Evolutionary conservation across 805 yeast genomes (phyloP).

Genomic region (Danielia reshetovae): DNA sequence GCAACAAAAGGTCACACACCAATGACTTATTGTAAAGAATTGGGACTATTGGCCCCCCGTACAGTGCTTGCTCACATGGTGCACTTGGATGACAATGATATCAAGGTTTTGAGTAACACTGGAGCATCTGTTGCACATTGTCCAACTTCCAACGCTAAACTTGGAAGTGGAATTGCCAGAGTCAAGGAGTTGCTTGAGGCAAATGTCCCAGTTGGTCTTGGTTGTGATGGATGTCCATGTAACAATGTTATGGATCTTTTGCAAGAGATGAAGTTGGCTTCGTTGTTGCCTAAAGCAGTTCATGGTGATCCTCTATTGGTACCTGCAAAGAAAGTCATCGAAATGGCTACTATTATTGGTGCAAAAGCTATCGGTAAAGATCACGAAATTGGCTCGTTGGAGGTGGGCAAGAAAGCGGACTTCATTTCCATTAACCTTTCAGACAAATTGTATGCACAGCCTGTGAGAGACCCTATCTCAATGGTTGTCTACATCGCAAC

Average conservation of each 20-base stretch:
- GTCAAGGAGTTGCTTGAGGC: conserved; percentile 14
- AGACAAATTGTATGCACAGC: conserved; percentile 19
- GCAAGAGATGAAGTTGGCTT: conserved; percentile 19
- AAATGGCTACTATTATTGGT: conserved; percentile 14
- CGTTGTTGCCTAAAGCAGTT: conserved; percentile 18
- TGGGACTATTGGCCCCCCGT: conserved; percentile 12
- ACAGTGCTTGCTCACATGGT: conserved; percentile 16
- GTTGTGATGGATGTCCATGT: conserved; percentile 20
- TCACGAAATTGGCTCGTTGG: conserved; percentile 13
- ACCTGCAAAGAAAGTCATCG: conserved; percentile 11
- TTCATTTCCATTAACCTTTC: conserved; percentile 13
- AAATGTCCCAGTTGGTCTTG: conserved; percentile 15
- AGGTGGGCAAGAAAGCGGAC: conserved; percentile 13
- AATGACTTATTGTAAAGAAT: conserved; percentile 13
- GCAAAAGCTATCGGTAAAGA: conserved; percentile 14
- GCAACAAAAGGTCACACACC: conserved; percentile 14
- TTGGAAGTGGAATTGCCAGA: conserved; percentile 17
- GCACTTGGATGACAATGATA: conserved; percentile 12
- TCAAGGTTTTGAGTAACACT: conserved; percentile 7
- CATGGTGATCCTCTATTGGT: conserved; percentile 16
- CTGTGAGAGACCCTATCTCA: conserved; percentile 19
- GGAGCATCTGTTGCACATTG: conserved; percentile 16
- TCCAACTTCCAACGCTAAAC: conserved; percentile 18
- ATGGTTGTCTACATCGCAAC: conserved; percentile 21
- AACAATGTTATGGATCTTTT: conserved; percentile 19